Conservation (phyloP, 2,329 filamentous ascomycete species). For the Ceratocystis albifundus region DNA sequence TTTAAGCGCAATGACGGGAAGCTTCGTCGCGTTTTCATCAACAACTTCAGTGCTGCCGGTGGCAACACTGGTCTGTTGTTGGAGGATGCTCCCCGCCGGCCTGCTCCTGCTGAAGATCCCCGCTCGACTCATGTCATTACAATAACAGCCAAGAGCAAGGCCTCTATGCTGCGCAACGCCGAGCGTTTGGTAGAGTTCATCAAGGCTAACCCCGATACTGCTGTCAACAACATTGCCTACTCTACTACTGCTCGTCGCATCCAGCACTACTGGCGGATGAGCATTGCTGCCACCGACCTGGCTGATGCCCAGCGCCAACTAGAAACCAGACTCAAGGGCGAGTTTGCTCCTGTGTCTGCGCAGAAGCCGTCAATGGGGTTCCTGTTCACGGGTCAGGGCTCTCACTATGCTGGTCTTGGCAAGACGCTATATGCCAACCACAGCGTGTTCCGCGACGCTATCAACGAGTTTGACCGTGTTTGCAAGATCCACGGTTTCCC, state of each 20-base stretch:
- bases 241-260: constrained; percentile 55
- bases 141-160: constrained; percentile 45
- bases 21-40: constrained; percentile 43
- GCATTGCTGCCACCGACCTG: constrained; percentile 35
- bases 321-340: constrained; percentile 44
- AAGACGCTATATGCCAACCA: constrained; percentile 40
- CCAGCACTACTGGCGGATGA: constrained; percentile 48
- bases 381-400: constrained; percentile 47
- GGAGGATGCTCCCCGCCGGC: constrained; percentile 46
- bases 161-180: constrained; percentile 48
- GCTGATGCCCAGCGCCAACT: constrained; percentile 36
- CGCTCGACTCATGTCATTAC: constrained; percentile 48
- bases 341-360: constrained; percentile 41
- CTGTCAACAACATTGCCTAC: constrained; percentile 51
- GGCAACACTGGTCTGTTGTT: constrained; percentile 58
- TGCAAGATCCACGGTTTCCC: constrained; percentile 43
- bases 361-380: constrained; percentile 36
- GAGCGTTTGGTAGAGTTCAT: constrained; percentile 45
- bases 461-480: constrained; percentile 47
- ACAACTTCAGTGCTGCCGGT: constrained; percentile 61
- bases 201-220: constrained; percentile 39
- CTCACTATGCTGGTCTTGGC: constrained; percentile 42
- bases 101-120: constrained; percentile 40
- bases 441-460: constrained; percentile 39
- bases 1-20: constrained; percentile 40